Base-by-base conservation (phyloP, 768 basidiomycete species). In the Boletus coccyginus region DNA sequence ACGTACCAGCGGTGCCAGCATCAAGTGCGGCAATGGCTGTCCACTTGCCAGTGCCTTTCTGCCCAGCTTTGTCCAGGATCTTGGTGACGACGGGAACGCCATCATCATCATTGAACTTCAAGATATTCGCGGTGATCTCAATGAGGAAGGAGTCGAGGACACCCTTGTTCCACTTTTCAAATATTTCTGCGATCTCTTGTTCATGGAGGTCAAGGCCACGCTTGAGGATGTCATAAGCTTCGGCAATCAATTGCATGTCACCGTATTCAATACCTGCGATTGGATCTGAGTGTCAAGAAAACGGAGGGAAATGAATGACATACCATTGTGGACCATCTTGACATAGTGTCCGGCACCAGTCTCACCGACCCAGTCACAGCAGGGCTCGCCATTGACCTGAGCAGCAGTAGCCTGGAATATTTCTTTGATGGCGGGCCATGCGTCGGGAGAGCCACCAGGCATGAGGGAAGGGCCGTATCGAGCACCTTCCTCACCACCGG, bases 1-100 rank as follows among this genome's bases (percentile, higher is more conserved):
- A 72, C 84, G 58, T 60, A 90, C 92, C 92, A 43, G 91, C 81
- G 57, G 83, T 88, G 66, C 92, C 94, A 62, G 92, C 88, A 52
- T 99, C 97, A 63, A 99, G 86, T 57, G 97, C 97, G 64, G 88
- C 88, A 67, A 98, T 90, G 55, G 97, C 97, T 53, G 97, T 99
- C 97, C 97, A 99, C 77, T 99, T 99, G 56, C 97, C 94, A 60
- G 97, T 99, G 70, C 97, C 97, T 78, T 99, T 99, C 75, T 99
- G 97, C 39, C 96, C 96, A 57, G 97, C 97, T 68, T 90, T 73
- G 75, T 99, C 97, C 62, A 97, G 83, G 67, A 99, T 96, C 78
- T 98, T 99, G 65, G 78, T 80, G 60, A 99, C 86, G 62, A 98
- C 84, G 47, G 94, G 90, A 66, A 82, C 82, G 56, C 94, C 96